Conservation (phyloP, 495 filamentous ascomycete genomes). For the Aspergillus carlsbadensis region DNA sequence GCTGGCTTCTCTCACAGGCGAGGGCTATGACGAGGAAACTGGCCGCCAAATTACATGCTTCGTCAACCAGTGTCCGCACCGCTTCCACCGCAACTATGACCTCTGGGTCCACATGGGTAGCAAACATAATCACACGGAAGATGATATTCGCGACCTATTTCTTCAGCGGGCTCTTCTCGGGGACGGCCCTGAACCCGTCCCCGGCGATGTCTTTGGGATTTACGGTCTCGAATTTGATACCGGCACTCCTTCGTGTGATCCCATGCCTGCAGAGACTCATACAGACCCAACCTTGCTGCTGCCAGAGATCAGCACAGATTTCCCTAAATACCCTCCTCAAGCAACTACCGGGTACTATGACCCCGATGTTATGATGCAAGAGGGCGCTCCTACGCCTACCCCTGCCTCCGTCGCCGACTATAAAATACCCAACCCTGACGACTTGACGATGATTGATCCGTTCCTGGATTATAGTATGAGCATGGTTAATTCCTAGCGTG, state of each 20-base stretch:
- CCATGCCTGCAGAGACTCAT: not conserved
- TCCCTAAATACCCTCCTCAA: not conserved
- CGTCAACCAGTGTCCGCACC: conserved; percentile 49
- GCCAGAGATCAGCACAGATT: not conserved
- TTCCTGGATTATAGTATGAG: conserved; percentile 33
- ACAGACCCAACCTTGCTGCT: not conserved
- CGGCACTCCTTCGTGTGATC: conserved; percentile 22
- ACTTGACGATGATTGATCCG: conserved; percentile 38
- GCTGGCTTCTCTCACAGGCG: conserved; percentile 56
- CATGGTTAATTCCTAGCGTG: conserved; percentile 25
- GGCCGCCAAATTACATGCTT: conserved; percentile 58
- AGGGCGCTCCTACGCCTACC: conserved; percentile 6
- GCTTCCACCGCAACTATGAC: conserved; percentile 68
- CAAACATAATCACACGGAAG: conserved; percentile 49
- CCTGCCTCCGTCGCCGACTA: conserved; percentile 9
- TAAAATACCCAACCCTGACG: conserved; percentile 34
- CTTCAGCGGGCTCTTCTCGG: conserved; percentile 40
- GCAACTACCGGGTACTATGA: conserved; percentile 9
- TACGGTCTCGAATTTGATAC: conserved; percentile 45
- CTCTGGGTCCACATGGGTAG: conserved; percentile 62
- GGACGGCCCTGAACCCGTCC: conserved; percentile 26
- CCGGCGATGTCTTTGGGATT: conserved; percentile 37
- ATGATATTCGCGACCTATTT: conserved; percentile 51
- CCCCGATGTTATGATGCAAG: conserved; percentile 33
- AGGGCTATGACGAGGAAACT: conserved; percentile 52